Conservation (phyloP, 345 rosid genomes). For the Ceriops tagal region DNA sequence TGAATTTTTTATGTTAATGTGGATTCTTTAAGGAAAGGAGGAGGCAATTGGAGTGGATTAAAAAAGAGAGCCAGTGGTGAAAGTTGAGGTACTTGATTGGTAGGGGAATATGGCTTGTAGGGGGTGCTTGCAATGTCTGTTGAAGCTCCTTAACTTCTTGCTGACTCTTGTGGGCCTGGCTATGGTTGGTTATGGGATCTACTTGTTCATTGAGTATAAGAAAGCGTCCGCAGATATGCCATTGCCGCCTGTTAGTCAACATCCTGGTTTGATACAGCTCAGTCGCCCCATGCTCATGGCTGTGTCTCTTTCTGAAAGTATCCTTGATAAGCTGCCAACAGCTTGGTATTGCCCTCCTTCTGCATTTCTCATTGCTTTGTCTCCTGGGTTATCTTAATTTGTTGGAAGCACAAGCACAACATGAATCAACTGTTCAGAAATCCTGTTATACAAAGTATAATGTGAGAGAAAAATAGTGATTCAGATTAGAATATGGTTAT, state of each 20-base stretch:
- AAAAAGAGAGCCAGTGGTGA: neutral
- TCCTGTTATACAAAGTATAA: too few species aligned
- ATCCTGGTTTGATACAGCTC: constrained; percentile 39
- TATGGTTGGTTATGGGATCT: constrained; percentile 93
- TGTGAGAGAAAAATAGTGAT: too few species aligned
- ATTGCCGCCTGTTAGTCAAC: constrained; percentile 26
- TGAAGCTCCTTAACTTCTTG: constrained; percentile 79
- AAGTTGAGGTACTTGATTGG: neutral
- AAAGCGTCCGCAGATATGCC: constrained; percentile 31
- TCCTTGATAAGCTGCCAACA: constrained; percentile 63
- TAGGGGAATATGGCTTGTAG: constrained; percentile 63
- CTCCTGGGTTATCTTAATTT: too few species aligned
- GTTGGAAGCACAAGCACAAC: too few species aligned
- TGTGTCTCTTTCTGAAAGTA: constrained; percentile 48
- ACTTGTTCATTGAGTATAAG: constrained; percentile 77
- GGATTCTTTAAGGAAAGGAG: too few species aligned
- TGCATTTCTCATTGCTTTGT: neutral
- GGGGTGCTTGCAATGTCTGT: constrained; percentile 72
- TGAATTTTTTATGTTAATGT: too few species aligned
- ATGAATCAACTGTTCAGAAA: too few species aligned
- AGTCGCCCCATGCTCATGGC: constrained; percentile 89
- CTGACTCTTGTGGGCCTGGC: constrained; percentile 75
- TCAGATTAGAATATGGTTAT: too few species aligned
- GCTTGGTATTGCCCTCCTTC: constrained; percentile 58
- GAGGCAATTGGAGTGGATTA: too few species aligned